A percentile compares a stretch with the other conserved stretches of the same genome.
These are phyloP conservation scores for Malassezia yamatoensis DNA, from an alignment of 1,284 basidiomycete genomes.

Conservation along the genomic window DNA sequence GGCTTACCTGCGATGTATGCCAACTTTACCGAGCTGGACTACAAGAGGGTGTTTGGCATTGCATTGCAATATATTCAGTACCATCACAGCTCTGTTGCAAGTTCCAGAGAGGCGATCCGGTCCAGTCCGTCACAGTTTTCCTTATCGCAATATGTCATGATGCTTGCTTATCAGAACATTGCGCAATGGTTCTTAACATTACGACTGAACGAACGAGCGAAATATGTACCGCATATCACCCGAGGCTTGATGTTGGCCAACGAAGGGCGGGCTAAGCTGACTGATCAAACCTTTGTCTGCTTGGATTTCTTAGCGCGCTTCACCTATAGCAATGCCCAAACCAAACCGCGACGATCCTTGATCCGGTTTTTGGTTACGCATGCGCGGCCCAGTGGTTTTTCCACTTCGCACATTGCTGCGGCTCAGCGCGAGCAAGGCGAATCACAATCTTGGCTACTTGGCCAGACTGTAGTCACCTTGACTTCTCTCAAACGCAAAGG, in stretches of 20 bases:
- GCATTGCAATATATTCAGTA: conserved; percentile 88
- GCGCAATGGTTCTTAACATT: conserved; percentile 92
- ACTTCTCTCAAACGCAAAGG: conserved; percentile 64
- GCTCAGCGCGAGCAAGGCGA: not conserved
- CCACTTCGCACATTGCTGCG: conserved; percentile 7
- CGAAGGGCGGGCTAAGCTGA: conserved; percentile 63
- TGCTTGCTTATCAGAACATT: conserved; percentile 83
- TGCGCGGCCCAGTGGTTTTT: conserved; percentile 21
- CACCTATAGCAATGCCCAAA: conserved; percentile 85
- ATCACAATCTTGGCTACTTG: conserved; percentile 74
- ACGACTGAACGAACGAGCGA: conserved; percentile 70
- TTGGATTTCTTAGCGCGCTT: conserved; percentile 96
- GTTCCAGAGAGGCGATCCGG: conserved; percentile 35
- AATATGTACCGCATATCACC: conserved; percentile 76
- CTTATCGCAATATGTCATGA: conserved; percentile 85
- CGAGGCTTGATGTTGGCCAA: conserved; percentile 79
- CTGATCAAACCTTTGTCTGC: conserved; percentile 88
- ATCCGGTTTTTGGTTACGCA: conserved; percentile 57
- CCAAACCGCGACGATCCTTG: conserved; percentile 70
- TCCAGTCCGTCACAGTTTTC: conserved; percentile 58
- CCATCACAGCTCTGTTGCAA: conserved; percentile 39
- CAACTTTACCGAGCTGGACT: conserved; percentile 87
- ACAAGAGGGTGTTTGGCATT: conserved; percentile 87
- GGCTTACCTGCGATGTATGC: conserved; percentile 68
- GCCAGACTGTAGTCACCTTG: conserved; percentile 76